Conservation (phyloP, 2,329 filamentous ascomycete genomes). For the Cercospora citrullina region DNA sequence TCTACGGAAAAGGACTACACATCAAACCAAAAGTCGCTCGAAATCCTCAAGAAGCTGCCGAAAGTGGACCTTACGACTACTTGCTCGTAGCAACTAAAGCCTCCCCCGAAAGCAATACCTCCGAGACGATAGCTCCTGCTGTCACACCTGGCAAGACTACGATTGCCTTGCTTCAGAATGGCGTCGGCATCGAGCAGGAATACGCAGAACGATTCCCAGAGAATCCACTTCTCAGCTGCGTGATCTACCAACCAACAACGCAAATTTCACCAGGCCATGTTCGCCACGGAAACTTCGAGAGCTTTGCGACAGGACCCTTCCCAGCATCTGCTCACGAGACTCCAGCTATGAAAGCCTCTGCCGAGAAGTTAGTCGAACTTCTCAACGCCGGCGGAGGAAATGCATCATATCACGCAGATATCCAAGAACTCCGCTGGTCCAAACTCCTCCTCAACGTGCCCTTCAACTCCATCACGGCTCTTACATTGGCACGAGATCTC, state of each 20-base stretch:
- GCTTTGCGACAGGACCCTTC: slow-evolving; percentile 50
- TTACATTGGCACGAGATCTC: slow-evolving; percentile 56
- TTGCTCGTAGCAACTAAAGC: slow-evolving; percentile 52
- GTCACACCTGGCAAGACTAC: slow-evolving; percentile 48
- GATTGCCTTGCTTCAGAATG: slow-evolving; percentile 63
- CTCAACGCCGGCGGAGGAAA: slow-evolving; percentile 48
- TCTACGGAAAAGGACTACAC: slow-evolving; percentile 41
- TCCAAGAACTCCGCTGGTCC: slow-evolving; percentile 60
- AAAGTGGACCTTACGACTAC: slow-evolving; percentile 46
- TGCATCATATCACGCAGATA: slow-evolving; percentile 53
- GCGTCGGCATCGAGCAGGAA: slow-evolving; percentile 60
- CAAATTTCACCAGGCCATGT: slow-evolving; percentile 51
- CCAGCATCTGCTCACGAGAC: slow-evolving; percentile 36
- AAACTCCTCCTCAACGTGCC: slow-evolving; percentile 63
- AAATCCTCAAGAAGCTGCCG: slow-evolving; percentile 40
- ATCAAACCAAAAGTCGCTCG: slow-evolving; percentile 41
- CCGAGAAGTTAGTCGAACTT: slow-evolving; percentile 30
- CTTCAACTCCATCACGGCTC: slow-evolving; percentile 62
- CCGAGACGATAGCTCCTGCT: slow-evolving; percentile 43
- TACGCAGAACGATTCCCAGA: slow-evolving; percentile 53
- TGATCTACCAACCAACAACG: slow-evolving; percentile 56
- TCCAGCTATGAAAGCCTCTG: slow-evolving; percentile 23
- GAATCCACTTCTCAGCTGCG: slow-evolving; percentile 57
- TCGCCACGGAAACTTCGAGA: not conserved
- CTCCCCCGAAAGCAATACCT: slow-evolving; percentile 42